phyloP scores from a whole-genome alignment of 1,139 yeast species.

The Arxiozyma heterogenica region DNA sequence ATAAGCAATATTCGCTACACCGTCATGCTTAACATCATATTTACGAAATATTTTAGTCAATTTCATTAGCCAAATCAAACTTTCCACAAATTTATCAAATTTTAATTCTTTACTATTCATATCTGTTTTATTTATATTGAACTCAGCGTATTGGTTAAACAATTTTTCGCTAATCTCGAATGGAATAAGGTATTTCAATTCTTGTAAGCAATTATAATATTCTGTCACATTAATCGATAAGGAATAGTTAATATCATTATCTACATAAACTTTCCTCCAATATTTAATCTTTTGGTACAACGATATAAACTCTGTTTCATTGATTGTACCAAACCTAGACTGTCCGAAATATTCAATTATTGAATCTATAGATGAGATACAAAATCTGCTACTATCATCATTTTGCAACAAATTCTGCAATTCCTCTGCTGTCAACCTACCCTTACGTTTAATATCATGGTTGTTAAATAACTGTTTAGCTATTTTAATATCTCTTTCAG shows the following conservation, averaged over 20 bases:
- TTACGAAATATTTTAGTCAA: constrained; percentile 73
- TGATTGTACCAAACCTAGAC: constrained; percentile 29
- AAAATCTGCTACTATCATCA: constrained; percentile 29
- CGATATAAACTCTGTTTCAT: constrained; percentile 27
- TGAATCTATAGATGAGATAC: constrained; percentile 29
- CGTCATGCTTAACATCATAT: constrained; percentile 67
- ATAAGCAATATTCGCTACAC: constrained; percentile 67
- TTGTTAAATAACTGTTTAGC: constrained; percentile 27
- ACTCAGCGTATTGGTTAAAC: constrained; percentile 31
- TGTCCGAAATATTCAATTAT: constrained; percentile 30
- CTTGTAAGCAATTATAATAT: constrained; percentile 30
- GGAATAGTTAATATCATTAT: constrained; percentile 30
- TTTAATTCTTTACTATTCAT: constrained; percentile 49
- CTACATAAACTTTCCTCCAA: constrained; percentile 32
- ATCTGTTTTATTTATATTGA: constrained; percentile 17
- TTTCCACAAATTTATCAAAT: constrained; percentile 76
- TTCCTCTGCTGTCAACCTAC: constrained; percentile 29
- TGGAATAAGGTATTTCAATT: constrained; percentile 29
- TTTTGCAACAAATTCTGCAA: constrained; percentile 29
- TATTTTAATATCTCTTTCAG: constrained; percentile 17
- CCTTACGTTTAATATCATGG: constrained; percentile 26
- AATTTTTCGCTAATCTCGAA: constrained; percentile 29
- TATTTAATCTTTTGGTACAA: constrained; percentile 28
- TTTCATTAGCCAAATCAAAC: constrained; percentile 66
- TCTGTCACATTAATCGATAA: constrained; percentile 27